These are phyloP conservation scores for Pythium phragmitis DNA, from an alignment of 352 stramenopile species.

Conservation along the genomic window DNA sequence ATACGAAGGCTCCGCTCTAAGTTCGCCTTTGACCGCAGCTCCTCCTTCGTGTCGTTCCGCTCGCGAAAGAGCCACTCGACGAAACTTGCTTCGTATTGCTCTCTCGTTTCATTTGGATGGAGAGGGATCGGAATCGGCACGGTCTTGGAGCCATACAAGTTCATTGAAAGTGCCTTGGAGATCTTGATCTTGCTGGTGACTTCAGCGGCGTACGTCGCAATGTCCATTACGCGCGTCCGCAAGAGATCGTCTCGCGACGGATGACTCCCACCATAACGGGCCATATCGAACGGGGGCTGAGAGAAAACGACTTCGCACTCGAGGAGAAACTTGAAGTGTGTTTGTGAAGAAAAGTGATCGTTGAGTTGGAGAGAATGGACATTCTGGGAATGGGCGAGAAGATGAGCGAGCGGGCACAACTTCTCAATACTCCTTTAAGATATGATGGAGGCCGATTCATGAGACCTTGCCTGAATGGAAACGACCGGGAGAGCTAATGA, in stretches of 20 bases:
- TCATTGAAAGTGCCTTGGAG: neutral
- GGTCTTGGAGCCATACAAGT: neutral
- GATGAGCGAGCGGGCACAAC: neutral
- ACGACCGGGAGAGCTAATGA: no score
- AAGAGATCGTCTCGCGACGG: neutral
- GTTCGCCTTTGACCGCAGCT: constrained; percentile 1
- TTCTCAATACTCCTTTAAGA: no score
- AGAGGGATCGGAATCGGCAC: constrained; percentile 11
- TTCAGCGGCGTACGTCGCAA: neutral
- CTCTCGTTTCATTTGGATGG: neutral
- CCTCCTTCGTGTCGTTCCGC: neutral
- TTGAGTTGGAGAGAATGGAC: no score
- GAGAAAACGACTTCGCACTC: neutral
- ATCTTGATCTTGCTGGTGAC: neutral
- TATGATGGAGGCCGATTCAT: neutral
- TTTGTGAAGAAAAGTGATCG: no score
- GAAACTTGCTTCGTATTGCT: constrained; percentile 10
- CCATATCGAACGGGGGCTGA: neutral
- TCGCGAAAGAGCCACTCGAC: constrained; percentile 10
- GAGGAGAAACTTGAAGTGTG: no score
- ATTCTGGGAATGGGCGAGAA: neutral
- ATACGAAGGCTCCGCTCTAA: constrained; percentile 1
- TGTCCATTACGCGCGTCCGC: neutral
- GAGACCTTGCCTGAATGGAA: neutral
- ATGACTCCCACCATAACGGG: neutral